Base-by-base conservation (phyloP, 2,329 filamentous ascomycete genomes). In the Pseudogymnoascus sp. region DNA sequence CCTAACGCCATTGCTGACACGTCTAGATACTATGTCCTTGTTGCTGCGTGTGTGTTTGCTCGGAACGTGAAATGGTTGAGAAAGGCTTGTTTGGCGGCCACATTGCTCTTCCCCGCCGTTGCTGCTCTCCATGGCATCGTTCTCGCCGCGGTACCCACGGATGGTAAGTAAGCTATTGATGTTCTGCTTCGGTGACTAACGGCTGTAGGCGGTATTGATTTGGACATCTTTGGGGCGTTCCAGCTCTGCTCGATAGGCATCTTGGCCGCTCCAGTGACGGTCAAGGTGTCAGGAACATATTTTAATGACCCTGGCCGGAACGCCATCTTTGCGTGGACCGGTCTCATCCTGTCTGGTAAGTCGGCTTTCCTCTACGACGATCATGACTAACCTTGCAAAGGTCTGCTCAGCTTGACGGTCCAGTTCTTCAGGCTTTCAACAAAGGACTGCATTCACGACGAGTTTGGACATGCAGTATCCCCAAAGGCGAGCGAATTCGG, bases 151-250 rank as follows among this genome's bases (percentile, higher is more conserved):
- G 67, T 85, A 9, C 86, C 89, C 69, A 76, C 80, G n/a, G 75
- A 84, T 63, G 77, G 86, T 86, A 68, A 74, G 82, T 69, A 21
- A 0, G 40, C 12, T 18, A 38, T 62, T 7, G 5, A 16, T 25
- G 5, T 56, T 36, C 5, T 5, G 7, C 0, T 12, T 9, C 14
- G 31, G 34, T 14, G 12, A n/a, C 43, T 65, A 25, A 61, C 63
- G 61, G 9, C 1, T 64, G 23, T 63, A 87, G 85, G 76, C 61
- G 86, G 83, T 12, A 80, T 88, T 12, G 86, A 89, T 68, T 83
- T 89, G 81, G 87, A 89, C 67, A 77, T 89, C 3, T 89, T 82
- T 63, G 87, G 87, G 1, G 85, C 85, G 7, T 88, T 89, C 65
- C 87, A 89, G 66, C 71, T 88, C 0, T 89, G 86, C 64, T 79